Percentiles rank a stretch among this genome's conserved stretches.
These are phyloP conservation scores for Rhazya stricta DNA, from an alignment of 257 asterid species.

Conservation along the genomic window DNA sequence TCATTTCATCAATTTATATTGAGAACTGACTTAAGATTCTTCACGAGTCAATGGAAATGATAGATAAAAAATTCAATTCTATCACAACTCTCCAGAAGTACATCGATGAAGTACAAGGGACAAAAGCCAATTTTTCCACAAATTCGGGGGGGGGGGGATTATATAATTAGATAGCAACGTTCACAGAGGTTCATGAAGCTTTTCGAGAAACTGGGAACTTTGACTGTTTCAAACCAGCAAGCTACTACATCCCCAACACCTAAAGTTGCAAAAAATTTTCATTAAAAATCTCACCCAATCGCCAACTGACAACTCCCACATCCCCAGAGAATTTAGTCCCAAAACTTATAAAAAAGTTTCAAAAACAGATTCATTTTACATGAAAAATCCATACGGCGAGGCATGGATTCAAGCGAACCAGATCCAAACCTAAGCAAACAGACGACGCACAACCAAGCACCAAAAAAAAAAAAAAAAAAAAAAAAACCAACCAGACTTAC, in stretches of 20 bases:
- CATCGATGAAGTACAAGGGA: background rate
- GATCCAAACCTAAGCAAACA: background rate
- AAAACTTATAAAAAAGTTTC: too few relatives aligned
- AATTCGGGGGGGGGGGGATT: background rate
- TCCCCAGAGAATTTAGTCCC: background rate
- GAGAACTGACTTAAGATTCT: background rate
- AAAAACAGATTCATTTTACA: too few relatives aligned
- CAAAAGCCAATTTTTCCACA: background rate
- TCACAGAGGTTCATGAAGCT: background rate
- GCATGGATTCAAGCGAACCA: background rate
- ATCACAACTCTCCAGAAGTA: background rate
- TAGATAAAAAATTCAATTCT: background rate
- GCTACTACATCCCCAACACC: background rate
- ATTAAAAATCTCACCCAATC: background rate
- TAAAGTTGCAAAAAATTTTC: background rate
- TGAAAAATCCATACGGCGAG: background rate
- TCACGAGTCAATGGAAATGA: background rate
- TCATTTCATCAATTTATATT: background rate
- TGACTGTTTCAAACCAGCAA: background rate
- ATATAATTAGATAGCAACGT: background rate
- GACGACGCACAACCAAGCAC: background rate
- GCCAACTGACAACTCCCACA: background rate
- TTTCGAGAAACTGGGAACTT: background rate
- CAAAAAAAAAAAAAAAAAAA: background rate
- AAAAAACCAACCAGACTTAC: background rate